phyloP scores from a whole-genome alignment of 2,329 filamentous ascomycete genomes.

The Torrubiellomyces zombiae region DNA sequence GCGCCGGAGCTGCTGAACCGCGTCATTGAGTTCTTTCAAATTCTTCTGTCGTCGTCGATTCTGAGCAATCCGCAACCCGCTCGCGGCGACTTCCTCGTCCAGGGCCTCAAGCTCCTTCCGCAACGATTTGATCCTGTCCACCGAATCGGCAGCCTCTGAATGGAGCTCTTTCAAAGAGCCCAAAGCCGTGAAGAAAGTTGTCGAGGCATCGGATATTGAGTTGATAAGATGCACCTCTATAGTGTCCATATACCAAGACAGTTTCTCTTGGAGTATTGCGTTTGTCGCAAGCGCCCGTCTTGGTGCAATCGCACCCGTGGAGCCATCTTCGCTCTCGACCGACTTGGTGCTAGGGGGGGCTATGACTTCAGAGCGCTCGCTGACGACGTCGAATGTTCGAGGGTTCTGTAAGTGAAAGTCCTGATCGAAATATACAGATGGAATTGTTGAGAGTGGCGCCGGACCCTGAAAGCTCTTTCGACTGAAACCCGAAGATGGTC shows the following conservation, averaged over 20 bases:
- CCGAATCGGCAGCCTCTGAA: conserved; percentile 80
- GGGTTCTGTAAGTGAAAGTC: conserved; percentile 93
- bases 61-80: conserved; percentile 71
- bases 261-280: conserved; percentile 90
- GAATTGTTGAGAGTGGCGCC: conserved; percentile 82
- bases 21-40: conserved; percentile 62
- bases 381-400: conserved; percentile 89
- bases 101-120: conserved; percentile 64
- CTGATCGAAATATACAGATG: conserved; percentile 84
- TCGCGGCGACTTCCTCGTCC: conserved; percentile 74
- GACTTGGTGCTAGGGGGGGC: conserved; percentile 40
- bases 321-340: conserved; percentile 39
- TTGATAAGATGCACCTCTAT: conserved; percentile 94
- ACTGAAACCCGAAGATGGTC: conserved; percentile 29
- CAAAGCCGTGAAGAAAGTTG: conserved; percentile 88
- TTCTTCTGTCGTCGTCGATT: conserved; percentile 73
- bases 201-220: conserved; percentile 88
- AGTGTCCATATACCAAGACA: conserved; percentile 99
- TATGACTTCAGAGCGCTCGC: conserved; percentile 93
- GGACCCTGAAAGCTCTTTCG: conserved; percentile 52
- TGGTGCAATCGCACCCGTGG: conserved; percentile 38
- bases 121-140: conserved; percentile 67
- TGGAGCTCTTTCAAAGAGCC: conserved; percentile 84
- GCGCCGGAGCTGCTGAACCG: conserved; percentile 65
- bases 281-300: conserved; percentile 88